A percentile compares a stretch with the other conserved stretches of the same genome.
Conservation (phyloP, 805 yeast species). For the Tetrapisispora namnaoensis region DNA sequence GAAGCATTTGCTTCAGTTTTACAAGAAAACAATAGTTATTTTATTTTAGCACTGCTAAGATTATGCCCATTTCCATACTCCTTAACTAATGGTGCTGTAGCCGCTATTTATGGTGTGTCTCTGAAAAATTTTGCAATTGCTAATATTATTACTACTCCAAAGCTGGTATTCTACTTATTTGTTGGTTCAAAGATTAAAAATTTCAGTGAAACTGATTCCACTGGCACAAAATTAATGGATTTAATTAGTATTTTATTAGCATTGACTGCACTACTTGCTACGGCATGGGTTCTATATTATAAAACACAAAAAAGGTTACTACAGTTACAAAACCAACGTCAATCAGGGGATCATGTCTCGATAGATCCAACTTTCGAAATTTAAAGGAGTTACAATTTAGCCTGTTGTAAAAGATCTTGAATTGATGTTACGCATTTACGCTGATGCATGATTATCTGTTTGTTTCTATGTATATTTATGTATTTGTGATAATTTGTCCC, state of each 20-base stretch:
- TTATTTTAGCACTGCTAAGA: constrained; percentile 61
- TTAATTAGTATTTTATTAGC: constrained; percentile 52
- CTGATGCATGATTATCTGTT: background rate
- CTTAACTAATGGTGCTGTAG: constrained; percentile 83
- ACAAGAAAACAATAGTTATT: constrained; percentile 57
- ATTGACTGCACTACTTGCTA: constrained; percentile 39
- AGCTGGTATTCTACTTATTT: constrained; percentile 63
- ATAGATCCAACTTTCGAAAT: constrained; percentile 12
- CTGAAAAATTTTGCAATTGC: constrained; percentile 57
- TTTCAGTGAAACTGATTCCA: constrained; percentile 50
- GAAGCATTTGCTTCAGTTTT: constrained; percentile 67
- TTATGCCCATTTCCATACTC: constrained; percentile 92
- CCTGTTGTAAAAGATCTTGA: background rate
- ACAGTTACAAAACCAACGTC: constrained; percentile 20
- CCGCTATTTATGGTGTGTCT: constrained; percentile 71
- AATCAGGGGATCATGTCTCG: background rate
- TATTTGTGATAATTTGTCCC: background rate
- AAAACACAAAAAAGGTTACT: constrained; percentile 34
- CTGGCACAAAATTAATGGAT: constrained; percentile 49
- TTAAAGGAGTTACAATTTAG: background rate
- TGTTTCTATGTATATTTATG: background rate
- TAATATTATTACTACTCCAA: constrained; percentile 70
- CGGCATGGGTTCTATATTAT: constrained; percentile 59
- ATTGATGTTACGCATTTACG: too few relatives aligned
- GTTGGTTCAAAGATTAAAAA: constrained; percentile 67